A percentile compares a stretch with the other conserved stretches of the same genome.
Evolutionary conservation across 2,329 filamentous ascomycete species (phyloP).

Genomic region (Corniculantispora saksenae): DNA sequence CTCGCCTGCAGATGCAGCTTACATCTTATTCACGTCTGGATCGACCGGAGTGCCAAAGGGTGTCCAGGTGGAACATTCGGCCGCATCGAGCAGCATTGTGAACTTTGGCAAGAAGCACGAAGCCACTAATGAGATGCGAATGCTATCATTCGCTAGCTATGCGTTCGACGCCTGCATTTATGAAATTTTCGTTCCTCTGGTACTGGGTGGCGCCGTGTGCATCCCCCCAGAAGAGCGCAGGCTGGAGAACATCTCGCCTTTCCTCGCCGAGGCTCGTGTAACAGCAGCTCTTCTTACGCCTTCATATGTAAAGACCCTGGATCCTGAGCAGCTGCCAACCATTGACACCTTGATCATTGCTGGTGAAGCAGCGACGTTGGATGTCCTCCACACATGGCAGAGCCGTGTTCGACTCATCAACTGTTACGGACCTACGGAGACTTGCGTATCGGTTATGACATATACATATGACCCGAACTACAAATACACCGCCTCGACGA

Average conservation of each 20-base stretch:
- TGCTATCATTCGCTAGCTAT: slow-evolving; percentile 2
- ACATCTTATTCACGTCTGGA: background rate
- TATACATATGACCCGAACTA: background rate
- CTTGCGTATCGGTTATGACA: background rate
- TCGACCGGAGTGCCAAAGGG: background rate
- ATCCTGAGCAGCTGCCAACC: background rate
- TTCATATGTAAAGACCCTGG: background rate
- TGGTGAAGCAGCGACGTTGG: background rate
- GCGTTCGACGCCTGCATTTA: slow-evolving; percentile 5
- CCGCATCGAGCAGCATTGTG: background rate
- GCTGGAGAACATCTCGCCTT: background rate
- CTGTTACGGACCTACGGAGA: slow-evolving; percentile 6
- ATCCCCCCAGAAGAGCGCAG: background rate
- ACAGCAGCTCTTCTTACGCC: background rate
- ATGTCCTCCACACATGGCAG: background rate
- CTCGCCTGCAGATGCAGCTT: background rate
- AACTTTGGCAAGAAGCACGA: slow-evolving; percentile 1
- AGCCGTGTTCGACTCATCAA: background rate
- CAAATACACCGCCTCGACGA: background rate
- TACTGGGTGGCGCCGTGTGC: background rate
- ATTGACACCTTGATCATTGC: background rate
- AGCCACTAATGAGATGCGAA: background rate
- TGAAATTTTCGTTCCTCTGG: background rate
- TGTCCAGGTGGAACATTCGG: background rate
- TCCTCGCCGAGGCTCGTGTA: slow-evolving; percentile 1